Evolutionary conservation across 208 protist species (phyloP), one percentile per base, ranked within the genome.

Genomic region (Trypanosoma vivax): DNA sequence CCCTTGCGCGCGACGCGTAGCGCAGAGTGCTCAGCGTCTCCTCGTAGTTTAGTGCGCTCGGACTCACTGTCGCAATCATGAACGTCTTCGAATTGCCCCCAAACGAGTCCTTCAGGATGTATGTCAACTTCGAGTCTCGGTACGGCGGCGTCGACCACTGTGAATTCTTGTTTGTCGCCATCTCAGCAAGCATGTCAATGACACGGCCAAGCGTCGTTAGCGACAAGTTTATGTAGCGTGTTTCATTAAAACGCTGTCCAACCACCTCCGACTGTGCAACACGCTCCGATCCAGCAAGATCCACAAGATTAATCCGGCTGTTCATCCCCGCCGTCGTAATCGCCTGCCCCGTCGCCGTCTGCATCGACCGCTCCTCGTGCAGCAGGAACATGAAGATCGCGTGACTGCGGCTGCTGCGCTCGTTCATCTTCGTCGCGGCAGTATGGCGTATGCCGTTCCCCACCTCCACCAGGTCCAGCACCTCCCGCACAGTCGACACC

Each of bases 251-350:
- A 30, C 60, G 50, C 30, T 65, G 34, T 11, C 73, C 80, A 38
- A 49, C 62, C n/a, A 65, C 79, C 25, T 65, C 72, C 13, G 71
- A 67, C 33, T 43, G 60, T 10, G 34, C 43, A 35, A 63, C 46
- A 24, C 80, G 46, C 50, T 91, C 81, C 10, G 73, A 81, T 23
- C 83, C 83, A 11, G 83, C 81, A 18, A 90, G 74, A 64, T 90
- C 83, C 25, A 90, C 53, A 19, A 95, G 59, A 49, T 79, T 82
- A 41, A 70, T 47, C 23, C 54, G 40, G 38, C 62, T 51, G 25
- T 46, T 46, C 54, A 42, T 69, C n/a, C 59, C 39, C 13, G 40
- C 31, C 5, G 53, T 61, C 3, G 45, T 51, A 39, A 54, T 50
- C 33, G 28, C 60, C 46, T 69, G 41, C 24, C 41, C 50, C 4